Evolutionary conservation across 176 grass and related monocot genomes (phyloP).

Genomic region (Lolium multiflorum): DNA sequence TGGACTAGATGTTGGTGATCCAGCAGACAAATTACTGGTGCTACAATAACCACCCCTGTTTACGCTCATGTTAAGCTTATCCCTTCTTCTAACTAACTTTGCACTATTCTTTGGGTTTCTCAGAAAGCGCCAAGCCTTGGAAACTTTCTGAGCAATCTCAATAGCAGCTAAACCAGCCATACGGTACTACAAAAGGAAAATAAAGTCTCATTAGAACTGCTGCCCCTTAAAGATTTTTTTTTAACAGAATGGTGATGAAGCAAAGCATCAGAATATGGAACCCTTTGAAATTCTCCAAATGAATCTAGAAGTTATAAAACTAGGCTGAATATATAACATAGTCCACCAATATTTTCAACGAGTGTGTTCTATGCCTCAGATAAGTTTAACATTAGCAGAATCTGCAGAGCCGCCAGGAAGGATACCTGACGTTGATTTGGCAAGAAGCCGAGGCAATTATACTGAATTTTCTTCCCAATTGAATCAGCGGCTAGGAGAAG

Average conservation of each 20-base stretch:
- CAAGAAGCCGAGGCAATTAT: constrained; percentile 81
- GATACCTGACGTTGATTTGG: constrained; percentile 88
- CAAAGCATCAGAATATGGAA: constrained; percentile 9
- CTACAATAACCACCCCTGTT: constrained; percentile 90
- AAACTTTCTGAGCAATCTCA: constrained; percentile 96
- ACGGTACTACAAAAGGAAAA: constrained; percentile 68
- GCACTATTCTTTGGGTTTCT: constrained; percentile 79
- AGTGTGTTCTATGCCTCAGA: constrained; percentile 7
- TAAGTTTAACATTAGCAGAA: constrained; percentile 28
- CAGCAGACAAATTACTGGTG: constrained; percentile 72
- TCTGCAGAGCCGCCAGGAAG: constrained; percentile 16
- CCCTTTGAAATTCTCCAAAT: background rate
- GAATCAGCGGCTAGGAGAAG: constrained; percentile 82
- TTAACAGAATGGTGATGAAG: constrained; percentile 4
- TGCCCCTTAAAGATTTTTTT: background rate
- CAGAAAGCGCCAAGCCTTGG: constrained; percentile 89
- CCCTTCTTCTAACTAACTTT: constrained; percentile 79
- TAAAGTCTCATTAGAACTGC: constrained; percentile 16
- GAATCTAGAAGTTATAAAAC: constrained; percentile 23
- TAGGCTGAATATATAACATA: constrained; percentile 24
- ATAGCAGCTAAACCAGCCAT: constrained; percentile 98
- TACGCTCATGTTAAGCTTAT: constrained; percentile 76
- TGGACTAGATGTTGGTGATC: constrained; percentile 59
- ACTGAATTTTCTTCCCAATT: constrained; percentile 90
- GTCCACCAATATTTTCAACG: background rate